phyloP scores from a whole-genome alignment of 2,329 filamentous ascomycete species.

The Calonectria pteridis region DNA sequence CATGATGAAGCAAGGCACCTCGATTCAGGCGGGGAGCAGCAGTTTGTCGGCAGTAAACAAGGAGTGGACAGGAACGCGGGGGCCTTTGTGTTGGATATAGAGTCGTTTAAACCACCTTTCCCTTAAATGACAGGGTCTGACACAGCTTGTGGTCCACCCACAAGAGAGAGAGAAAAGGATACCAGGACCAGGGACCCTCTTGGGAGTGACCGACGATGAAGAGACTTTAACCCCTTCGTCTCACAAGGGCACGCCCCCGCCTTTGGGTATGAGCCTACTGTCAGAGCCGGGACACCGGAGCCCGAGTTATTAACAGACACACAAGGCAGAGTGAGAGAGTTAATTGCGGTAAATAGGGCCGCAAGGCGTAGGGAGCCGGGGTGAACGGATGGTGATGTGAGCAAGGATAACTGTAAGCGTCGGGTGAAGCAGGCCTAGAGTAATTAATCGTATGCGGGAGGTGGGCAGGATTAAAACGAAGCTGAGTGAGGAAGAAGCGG shows the following conservation, averaged over 20 bases:
- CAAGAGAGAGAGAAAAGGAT: constrained; percentile 25
- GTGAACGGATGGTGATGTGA: constrained; percentile 26
- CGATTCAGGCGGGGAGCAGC: constrained; percentile 30
- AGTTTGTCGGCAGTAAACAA: constrained; percentile 38
- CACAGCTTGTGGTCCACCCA: constrained; percentile 43
- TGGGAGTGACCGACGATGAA: constrained; percentile 32
- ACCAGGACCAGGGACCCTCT: constrained; percentile 39
- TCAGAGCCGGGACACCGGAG: constrained; percentile 16
- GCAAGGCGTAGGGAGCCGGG: constrained; percentile 40
- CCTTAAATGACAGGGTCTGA: constrained; percentile 45
- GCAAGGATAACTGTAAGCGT: constrained; percentile 41
- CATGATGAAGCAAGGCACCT: constrained; percentile 36
- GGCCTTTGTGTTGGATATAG: constrained; percentile 40
- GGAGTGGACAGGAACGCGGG: constrained; percentile 27
- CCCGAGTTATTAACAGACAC: constrained; percentile 33
- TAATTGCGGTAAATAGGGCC: constrained; percentile 42
- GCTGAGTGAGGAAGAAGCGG: background rate
- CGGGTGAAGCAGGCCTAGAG: constrained; percentile 35
- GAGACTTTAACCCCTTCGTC: constrained; percentile 36
- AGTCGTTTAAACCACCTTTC: constrained; percentile 37
- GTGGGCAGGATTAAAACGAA: background rate
- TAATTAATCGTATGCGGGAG: background rate
- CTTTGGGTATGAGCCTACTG: constrained; percentile 40
- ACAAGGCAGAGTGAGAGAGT: constrained; percentile 30
- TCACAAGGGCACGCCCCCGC: constrained; percentile 43